Evolutionary conservation across 2,329 filamentous ascomycete genomes (phyloP), one percentile per base, ranked within the genome.

Genomic region (Diaporthe sp.): DNA sequence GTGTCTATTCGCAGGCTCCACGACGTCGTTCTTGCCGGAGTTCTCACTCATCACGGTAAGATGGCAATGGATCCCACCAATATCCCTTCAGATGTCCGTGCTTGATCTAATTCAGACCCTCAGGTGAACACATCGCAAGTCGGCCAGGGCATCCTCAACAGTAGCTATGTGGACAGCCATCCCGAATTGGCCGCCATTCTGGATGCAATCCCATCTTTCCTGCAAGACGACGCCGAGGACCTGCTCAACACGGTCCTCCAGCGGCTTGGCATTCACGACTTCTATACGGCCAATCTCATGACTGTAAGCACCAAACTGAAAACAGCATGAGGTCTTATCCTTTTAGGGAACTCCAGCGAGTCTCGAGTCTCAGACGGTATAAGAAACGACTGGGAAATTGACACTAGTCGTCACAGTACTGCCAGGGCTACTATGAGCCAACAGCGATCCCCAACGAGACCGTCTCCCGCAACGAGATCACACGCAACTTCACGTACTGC

Each of bases 101-200:
- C 49, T 17, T 6, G 15, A 49, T 22, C 51, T 60, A 13, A 58
- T n/a, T 19, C 2, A 3, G n/a, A 9, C n/a, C 37, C 31, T 15
- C 37, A 73, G 71, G 71, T 73, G 7, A 73, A 73, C 60, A 73
- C 71, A 37, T 73, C 71, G 17, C 71, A 73, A 44, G 25, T 73
- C 46, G 71, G 71, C 25, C 46, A 55, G n/a, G 61, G 61, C 25
- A 57, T 73, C 44, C 71, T 73, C 58, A 65, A 60, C 31, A 73
- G 71, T n/a, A 53, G 34, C 58, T 73, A 73, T 25, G 9, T 73
- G 12, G 44, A 61, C 37, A 65, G 58, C 49, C 58, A 73, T 28
- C 58, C 71, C 34, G 58, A 73, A 51, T 13, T 73, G 22, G 31
- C 46, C 6, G 58, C 46, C 39, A 65, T 73, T 10, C 46, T 73